Percentiles rank a stretch among this genome's conserved stretches.
These are phyloP conservation scores for Coniochaeta sp. DNA, from an alignment of 2,329 filamentous ascomycete genomes.

Conservation along the genomic window DNA sequence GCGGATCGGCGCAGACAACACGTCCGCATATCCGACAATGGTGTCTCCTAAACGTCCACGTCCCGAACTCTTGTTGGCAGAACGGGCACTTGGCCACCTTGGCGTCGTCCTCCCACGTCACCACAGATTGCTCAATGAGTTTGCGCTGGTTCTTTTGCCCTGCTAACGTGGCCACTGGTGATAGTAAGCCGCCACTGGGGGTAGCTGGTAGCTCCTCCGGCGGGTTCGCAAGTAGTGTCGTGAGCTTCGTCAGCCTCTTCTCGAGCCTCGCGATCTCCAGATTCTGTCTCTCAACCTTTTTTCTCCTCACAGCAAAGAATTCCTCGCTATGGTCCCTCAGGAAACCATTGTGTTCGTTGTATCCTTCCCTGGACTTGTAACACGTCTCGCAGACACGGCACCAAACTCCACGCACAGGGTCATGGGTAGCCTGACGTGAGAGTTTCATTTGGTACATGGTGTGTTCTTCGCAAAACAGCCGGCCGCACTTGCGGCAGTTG, in stretches of 20 bases:
- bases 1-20: constrained; percentile 83
- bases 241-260: constrained; percentile 85
- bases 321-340: constrained; percentile 63
- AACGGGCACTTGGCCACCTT: constrained; percentile 78
- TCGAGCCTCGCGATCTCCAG: constrained; percentile 86
- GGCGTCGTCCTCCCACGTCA: constrained; percentile 91
- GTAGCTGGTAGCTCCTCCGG: constrained; percentile 52
- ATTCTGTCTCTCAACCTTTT: constrained; percentile 74
- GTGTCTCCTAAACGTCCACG: constrained; percentile 86
- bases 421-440: constrained; percentile 79
- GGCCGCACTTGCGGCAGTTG: constrained; percentile 90
- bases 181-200: constrained; percentile 42
- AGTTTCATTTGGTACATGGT: constrained; percentile 99
- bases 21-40: constrained; percentile 91
- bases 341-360: constrained; percentile 78
- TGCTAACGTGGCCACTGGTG: constrained; percentile 52
- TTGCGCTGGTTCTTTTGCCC: constrained; percentile 72
- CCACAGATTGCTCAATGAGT: constrained; percentile 79
- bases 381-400: constrained; percentile 97
- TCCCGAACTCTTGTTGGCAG: constrained; percentile 91
- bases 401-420: constrained; percentile 86
- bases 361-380: constrained; percentile 92
- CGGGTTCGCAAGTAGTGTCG: constrained; percentile 69
- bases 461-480: constrained; percentile 92
- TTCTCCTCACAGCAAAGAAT: constrained; percentile 66